A percentile compares a stretch with the other conserved stretches of the same genome.
phyloP scores from a whole-genome alignment of 306 rosid genomes.

The Canavalia ensiformis region DNA sequence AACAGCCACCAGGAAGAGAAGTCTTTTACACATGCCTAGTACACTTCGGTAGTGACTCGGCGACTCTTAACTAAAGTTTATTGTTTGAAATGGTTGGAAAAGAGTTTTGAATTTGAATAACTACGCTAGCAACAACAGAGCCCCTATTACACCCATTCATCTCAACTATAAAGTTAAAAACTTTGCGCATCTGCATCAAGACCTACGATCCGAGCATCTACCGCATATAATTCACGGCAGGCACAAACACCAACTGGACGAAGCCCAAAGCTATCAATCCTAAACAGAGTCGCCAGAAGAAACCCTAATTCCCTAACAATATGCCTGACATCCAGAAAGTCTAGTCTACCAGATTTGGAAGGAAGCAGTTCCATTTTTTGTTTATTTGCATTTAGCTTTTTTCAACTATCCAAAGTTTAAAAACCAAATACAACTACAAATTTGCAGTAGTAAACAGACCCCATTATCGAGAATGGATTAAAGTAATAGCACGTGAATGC shows the following conservation, averaged over 20 bases:
- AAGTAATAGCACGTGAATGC: neutral
- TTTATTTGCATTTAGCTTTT: no score
- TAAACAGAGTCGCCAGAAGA: neutral
- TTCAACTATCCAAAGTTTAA: no score
- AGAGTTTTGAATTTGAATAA: neutral
- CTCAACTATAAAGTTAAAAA: slow-evolving; percentile 5
- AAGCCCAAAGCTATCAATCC: slow-evolving; percentile 10
- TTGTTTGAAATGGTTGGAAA: neutral
- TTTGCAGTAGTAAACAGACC: neutral
- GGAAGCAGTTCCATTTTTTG: no score
- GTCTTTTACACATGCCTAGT: neutral
- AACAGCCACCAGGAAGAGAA: no score
- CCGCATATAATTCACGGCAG: neutral
- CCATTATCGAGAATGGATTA: neutral
- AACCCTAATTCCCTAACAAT: neutral
- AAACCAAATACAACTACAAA: neutral
- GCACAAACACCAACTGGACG: neutral
- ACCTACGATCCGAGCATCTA: neutral
- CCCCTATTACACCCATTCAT: slow-evolving; percentile 14
- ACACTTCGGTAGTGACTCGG: neutral
- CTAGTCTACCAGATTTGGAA: no score
- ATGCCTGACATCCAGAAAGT: no score
- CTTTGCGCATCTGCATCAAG: neutral
- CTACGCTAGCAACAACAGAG: neutral
- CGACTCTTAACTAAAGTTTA: neutral